Conservation (phyloP, 768 basidiomycete genomes). For the Tylopilus sp. region DNA sequence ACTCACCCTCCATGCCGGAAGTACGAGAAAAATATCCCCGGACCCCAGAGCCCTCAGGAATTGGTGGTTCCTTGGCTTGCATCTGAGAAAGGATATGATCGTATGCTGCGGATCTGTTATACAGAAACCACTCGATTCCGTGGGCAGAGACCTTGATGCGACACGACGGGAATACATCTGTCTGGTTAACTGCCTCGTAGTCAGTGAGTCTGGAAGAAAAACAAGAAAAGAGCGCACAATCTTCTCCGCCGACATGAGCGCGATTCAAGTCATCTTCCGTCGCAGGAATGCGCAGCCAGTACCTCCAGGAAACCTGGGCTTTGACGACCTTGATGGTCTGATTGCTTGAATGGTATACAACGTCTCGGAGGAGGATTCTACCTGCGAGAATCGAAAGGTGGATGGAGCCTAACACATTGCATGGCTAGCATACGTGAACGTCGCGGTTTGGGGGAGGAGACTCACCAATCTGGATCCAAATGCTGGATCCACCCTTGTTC, state of each 20-base stretch:
- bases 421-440: not conserved
- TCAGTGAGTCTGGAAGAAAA: constrained; percentile 4
- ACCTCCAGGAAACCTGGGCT: constrained; percentile 87
- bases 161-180: constrained; percentile 52
- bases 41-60: constrained; percentile 28
- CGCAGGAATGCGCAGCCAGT: constrained; percentile 84
- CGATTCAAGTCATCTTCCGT: constrained; percentile 65
- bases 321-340: constrained; percentile 83
- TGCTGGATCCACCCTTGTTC: constrained; percentile 71
- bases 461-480: constrained; percentile 82
- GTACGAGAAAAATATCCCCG: constrained; percentile 39
- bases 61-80: constrained; percentile 34
- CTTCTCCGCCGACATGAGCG: constrained; percentile 45
- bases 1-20: constrained; percentile 38
- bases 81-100: constrained; percentile 83
- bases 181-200: constrained; percentile 32
- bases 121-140: constrained; percentile 91
- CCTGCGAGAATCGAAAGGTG: constrained; percentile 89
- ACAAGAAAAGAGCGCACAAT: constrained; percentile 39
- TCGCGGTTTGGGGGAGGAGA: constrained; percentile 3
- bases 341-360: constrained; percentile 89
- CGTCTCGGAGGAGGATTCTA: constrained; percentile 81
- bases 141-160: constrained; percentile 78
- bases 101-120: constrained; percentile 86
- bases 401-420: constrained; percentile 61